Conservation (phyloP, 306 rosid genomes). For the Elaeagnus macrophylla region DNA sequence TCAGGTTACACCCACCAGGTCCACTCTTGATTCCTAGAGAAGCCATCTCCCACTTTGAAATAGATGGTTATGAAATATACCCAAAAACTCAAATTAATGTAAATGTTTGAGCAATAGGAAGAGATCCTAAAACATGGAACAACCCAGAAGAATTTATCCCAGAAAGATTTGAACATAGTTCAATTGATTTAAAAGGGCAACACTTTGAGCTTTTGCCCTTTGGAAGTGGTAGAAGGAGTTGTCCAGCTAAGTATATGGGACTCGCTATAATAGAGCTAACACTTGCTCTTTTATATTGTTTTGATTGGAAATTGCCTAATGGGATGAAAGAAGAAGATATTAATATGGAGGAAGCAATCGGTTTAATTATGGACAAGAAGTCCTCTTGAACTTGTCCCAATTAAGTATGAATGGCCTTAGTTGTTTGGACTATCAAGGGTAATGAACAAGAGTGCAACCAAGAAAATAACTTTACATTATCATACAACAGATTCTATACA, state of each 20-base stretch:
- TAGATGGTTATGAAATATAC: constrained; percentile 11
- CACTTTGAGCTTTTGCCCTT: constrained; percentile 17
- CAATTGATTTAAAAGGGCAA: constrained; percentile 15
- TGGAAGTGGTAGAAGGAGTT: constrained; percentile 22
- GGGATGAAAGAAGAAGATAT: constrained; percentile 19
- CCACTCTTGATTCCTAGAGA: constrained; percentile 19
- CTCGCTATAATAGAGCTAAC: constrained; percentile 7
- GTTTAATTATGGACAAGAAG: constrained; percentile 12
- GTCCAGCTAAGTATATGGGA: constrained; percentile 13
- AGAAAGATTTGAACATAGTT: constrained; percentile 18
- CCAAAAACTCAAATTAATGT: constrained; percentile 15
- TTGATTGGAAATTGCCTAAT: constrained; percentile 23
- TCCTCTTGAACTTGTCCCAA: constrained; percentile 18
- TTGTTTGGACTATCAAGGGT: too few relatives aligned
- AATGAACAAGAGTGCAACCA: neutral
- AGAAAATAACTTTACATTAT: too few relatives aligned
- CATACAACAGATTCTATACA: too few relatives aligned
- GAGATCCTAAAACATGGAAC: constrained; percentile 12
- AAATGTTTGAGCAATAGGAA: constrained; percentile 12
- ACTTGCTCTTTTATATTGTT: constrained; percentile 20
- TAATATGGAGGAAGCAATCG: constrained; percentile 10
- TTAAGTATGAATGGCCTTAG: too few relatives aligned
- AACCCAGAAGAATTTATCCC: constrained; percentile 13
- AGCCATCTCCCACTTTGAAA: constrained; percentile 2
- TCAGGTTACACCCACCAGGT: constrained; percentile 15